phyloP scores from a whole-genome alignment of 2,329 filamentous ascomycete species.

The Conoideocrella luteorostrata region DNA sequence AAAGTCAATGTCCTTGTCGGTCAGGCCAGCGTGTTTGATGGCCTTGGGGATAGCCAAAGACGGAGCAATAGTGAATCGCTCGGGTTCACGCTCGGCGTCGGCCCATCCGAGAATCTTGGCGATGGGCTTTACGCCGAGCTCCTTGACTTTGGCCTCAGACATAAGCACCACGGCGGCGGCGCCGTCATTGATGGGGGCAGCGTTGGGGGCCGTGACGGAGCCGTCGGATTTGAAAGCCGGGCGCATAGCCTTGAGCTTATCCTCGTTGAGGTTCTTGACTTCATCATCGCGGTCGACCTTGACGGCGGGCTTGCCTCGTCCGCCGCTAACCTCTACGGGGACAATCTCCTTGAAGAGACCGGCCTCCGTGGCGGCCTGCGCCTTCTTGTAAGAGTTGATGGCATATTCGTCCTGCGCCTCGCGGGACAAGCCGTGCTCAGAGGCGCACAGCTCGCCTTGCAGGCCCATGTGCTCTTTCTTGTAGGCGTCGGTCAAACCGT shows the following conservation, averaged over 20 bases:
- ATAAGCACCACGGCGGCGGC: constrained; percentile 88
- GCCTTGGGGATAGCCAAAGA: constrained; percentile 95
- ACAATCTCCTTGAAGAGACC: constrained; percentile 86
- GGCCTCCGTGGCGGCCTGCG: constrained; percentile 74
- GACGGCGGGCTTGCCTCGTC: constrained; percentile 81
- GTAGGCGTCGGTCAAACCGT: constrained; percentile 91
- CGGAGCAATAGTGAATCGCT: constrained; percentile 93
- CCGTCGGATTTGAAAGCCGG: constrained; percentile 77
- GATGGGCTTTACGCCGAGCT: constrained; percentile 83
- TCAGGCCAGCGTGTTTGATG: constrained; percentile 84
- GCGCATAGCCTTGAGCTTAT: constrained; percentile 79
- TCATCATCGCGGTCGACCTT: constrained; percentile 85
- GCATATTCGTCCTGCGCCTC: constrained; percentile 93
- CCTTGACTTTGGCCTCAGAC: constrained; percentile 88
- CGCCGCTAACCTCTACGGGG: constrained; percentile 79
- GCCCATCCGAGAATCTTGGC: constrained; percentile 98
- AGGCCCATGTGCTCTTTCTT: constrained; percentile 97
- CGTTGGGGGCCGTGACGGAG: constrained; percentile 93
- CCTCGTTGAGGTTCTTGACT: constrained; percentile 85
- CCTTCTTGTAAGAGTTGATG: constrained; percentile 90
- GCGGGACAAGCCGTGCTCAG: constrained; percentile 73
- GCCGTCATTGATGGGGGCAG: constrained; percentile 92
- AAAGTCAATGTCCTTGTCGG: constrained; percentile 72
- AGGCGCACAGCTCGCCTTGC: constrained; percentile 82
- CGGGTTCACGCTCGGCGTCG: constrained; percentile 84